A percentile compares a stretch with the other conserved stretches of the same genome.
Conservation (phyloP, 2,329 filamentous ascomycete species). For the Laburnicola sp. region DNA sequence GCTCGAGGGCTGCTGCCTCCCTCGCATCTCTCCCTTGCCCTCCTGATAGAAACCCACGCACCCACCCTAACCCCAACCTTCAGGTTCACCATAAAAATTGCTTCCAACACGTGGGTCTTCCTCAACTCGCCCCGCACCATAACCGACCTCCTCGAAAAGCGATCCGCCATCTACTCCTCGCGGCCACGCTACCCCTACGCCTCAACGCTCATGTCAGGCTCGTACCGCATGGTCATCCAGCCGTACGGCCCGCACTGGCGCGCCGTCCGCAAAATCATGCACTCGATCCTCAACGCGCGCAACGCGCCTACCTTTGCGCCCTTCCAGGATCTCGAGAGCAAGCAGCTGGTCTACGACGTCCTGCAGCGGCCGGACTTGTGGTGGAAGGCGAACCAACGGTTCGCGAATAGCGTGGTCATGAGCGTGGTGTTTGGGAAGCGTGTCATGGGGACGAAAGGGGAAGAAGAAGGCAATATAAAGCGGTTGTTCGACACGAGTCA, state of each 20-base stretch:
- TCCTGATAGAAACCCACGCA: too few species aligned
- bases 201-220: conserved; percentile 30
- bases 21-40: too few species aligned
- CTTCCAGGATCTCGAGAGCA: conserved; percentile 38
- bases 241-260: conserved; percentile 36
- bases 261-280: conserved; percentile 36
- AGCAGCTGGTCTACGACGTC: conserved; percentile 32
- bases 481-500: conserved; percentile 19
- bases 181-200: conserved; percentile 26
- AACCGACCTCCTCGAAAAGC: conserved; percentile 21
- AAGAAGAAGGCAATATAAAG: conserved; percentile 18
- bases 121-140: conserved; percentile 21
- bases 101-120: conserved; percentile 21
- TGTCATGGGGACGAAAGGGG: conserved; percentile 1
- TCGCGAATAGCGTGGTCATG: conserved; percentile 39
- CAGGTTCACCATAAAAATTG: conserved; percentile 18
- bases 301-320: conserved; percentile 29
- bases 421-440: conserved; percentile 37
- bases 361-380: conserved; percentile 29
- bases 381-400: conserved; percentile 31
- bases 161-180: conserved; percentile 22
- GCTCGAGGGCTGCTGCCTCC: too few species aligned
- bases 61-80: background rate
- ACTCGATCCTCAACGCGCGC: conserved; percentile 32
- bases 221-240: conserved; percentile 36